phyloP scores from a whole-genome alignment of 2,329 filamentous ascomycete species.

The Sarocladiaceae sp. region DNA sequence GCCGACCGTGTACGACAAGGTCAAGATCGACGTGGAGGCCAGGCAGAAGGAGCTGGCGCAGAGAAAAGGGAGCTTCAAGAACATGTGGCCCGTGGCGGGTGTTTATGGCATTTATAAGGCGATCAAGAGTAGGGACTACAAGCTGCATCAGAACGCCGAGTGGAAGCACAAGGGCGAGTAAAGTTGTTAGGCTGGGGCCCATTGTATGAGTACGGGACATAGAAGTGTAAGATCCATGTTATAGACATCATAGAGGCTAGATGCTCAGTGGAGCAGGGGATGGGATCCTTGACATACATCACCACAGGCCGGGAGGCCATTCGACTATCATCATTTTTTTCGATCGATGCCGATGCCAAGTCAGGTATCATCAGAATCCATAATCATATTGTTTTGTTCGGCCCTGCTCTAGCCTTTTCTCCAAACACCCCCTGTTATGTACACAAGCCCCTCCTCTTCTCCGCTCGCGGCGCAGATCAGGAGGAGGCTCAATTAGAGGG shows the following conservation, averaged over 20 bases:
- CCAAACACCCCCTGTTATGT: constrained; percentile 1
- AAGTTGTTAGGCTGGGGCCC: too few relatives aligned
- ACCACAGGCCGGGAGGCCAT: too few relatives aligned
- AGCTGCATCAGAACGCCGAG: constrained; percentile 43
- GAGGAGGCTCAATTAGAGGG: constrained; percentile 6
- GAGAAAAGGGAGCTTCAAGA: constrained; percentile 38
- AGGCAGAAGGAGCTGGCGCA: constrained; percentile 30
- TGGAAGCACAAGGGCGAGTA: constrained; percentile 43
- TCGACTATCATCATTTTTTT: too few relatives aligned
- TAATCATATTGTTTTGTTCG: not conserved
- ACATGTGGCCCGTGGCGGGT: constrained; percentile 49
- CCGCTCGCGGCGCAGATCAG: not conserved
- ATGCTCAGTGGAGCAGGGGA: too few relatives aligned
- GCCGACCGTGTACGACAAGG: constrained; percentile 66
- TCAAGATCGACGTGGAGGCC: constrained; percentile 47
- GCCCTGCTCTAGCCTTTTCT: not conserved
- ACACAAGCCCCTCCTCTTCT: constrained; percentile 6
- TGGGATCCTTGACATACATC: not conserved
- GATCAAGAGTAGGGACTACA: constrained; percentile 51
- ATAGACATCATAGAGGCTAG: not conserved
- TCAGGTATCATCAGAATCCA: constrained; percentile 5
- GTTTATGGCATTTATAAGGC: constrained; percentile 54
- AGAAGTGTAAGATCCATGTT: too few relatives aligned
- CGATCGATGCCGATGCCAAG: not conserved
- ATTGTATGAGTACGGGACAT: too few relatives aligned